A percentile compares a stretch with the other conserved stretches of the same genome.
Conservation (phyloP, 768 basidiomycete genomes). For the Crassisporium funariophilum region DNA sequence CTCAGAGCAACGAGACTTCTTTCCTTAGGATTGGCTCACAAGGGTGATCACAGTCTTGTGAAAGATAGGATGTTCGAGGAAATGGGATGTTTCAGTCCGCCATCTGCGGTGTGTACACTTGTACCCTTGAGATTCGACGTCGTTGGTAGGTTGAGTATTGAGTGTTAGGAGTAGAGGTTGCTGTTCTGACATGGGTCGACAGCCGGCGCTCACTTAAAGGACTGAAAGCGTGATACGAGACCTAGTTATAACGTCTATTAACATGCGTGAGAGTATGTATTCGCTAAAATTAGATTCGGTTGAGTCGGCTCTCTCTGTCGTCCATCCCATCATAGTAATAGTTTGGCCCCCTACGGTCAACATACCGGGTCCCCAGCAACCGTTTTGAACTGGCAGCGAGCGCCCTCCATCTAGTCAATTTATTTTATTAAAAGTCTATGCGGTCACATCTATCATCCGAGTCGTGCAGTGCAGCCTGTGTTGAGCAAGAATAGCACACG, state of each 20-base stretch:
- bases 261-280: too few relatives aligned
- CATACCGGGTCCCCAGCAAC: too few relatives aligned
- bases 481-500: too few relatives aligned
- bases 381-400: too few relatives aligned
- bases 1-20: background rate
- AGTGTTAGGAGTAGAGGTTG: constrained; percentile 45
- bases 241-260: too few relatives aligned
- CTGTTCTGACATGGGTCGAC: constrained; percentile 43
- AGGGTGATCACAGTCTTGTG: constrained; percentile 61
- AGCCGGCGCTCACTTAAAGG: background rate
- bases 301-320: too few relatives aligned
- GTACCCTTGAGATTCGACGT: background rate
- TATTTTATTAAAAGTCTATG: too few relatives aligned
- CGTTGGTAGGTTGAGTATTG: constrained; percentile 4
- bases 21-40: constrained; percentile 41
- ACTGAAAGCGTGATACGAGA: too few relatives aligned
- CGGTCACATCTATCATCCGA: too few relatives aligned
- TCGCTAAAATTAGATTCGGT: too few relatives aligned
- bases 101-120: constrained; percentile 19
- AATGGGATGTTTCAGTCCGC: constrained; percentile 39
- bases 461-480: too few relatives aligned
- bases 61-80: constrained; percentile 54
- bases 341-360: background rate
- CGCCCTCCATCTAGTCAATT: too few relatives aligned
- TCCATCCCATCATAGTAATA: background rate